Conservation (phyloP, 2,329 filamentous ascomycete species). For the Decorospora gaudefroyi region DNA sequence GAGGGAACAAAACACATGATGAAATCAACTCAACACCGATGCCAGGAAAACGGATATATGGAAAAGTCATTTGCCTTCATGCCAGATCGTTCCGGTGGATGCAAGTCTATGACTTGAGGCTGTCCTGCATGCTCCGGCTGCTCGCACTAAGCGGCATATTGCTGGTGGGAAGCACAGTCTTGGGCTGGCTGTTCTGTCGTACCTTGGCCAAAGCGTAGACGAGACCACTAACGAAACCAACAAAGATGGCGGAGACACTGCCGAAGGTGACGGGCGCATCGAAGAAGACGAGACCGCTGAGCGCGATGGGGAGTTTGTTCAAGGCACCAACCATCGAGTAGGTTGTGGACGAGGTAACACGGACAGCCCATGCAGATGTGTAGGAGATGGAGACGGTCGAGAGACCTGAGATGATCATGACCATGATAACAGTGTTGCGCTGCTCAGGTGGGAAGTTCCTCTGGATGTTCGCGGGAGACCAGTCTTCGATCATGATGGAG, state of each 20-base stretch:
- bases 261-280: conserved; percentile 89
- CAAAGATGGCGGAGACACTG: conserved; percentile 84
- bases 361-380: conserved; percentile 98
- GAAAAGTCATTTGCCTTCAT: conserved; percentile 18
- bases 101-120: conserved; percentile 60
- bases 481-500: conserved; percentile 86
- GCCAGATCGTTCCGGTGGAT: conserved; percentile 13
- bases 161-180: conserved; percentile 67
- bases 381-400: conserved; percentile 99
- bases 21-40: conserved; percentile 29
- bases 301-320: conserved; percentile 95
- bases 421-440: conserved; percentile 77
- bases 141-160: conserved; percentile 82
- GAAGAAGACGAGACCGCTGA: conserved; percentile 94
- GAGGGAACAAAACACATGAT: conserved; percentile 11
- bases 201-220: conserved; percentile 89
- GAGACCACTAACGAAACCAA: conserved; percentile 90
- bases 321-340: conserved; percentile 98
- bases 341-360: conserved; percentile 94
- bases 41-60: conserved; percentile 15
- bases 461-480: conserved; percentile 80
- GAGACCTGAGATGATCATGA: conserved; percentile 93
- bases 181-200: conserved; percentile 71
- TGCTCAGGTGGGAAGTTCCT: conserved; percentile 86
- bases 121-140: conserved; percentile 86